Percentiles rank a stretch among this genome's conserved stretches.
These are phyloP conservation scores for Aspergillus sp. DNA, from an alignment of 2,329 filamentous ascomycete genomes.

Conservation along the genomic window DNA sequence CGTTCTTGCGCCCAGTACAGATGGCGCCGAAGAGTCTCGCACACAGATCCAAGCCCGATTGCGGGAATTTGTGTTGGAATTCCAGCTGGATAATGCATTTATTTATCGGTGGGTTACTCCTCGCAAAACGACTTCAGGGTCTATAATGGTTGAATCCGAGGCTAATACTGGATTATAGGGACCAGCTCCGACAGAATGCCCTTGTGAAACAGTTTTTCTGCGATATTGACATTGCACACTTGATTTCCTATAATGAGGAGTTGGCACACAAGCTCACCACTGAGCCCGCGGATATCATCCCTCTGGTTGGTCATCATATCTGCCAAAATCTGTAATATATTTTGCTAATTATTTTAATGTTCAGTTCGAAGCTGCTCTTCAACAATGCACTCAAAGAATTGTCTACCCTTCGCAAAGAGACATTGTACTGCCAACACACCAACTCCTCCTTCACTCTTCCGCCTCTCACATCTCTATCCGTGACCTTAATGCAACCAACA, in stretches of 20 bases:
- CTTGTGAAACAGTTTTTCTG: conserved; percentile 92
- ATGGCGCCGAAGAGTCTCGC: conserved; percentile 64
- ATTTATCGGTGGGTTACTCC: conserved; percentile 69
- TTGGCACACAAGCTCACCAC: conserved; percentile 84
- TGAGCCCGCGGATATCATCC: conserved; percentile 88
- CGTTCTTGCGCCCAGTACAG: conserved; percentile 66
- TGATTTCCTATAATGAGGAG: conserved; percentile 95
- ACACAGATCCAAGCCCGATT: conserved; percentile 72
- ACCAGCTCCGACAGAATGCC: conserved; percentile 92
- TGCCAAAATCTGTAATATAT: too few species aligned
- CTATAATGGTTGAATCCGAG: neutral
- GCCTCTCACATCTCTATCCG: conserved; percentile 89
- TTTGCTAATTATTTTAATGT: neutral
- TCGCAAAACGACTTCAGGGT: neutral
- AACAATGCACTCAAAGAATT: conserved; percentile 87
- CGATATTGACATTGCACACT: conserved; percentile 89
- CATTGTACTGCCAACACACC: conserved; percentile 78
- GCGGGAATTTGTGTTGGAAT: conserved; percentile 87
- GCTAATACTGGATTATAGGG: conserved; percentile 49
- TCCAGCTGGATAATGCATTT: conserved; percentile 89
- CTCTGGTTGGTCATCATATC: conserved; percentile 57
- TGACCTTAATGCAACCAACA: conserved; percentile 86
- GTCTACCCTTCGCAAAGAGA: conserved; percentile 71
- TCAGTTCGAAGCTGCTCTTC: conserved; percentile 86
- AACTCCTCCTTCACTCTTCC: conserved; percentile 89